Percentiles rank a stretch among this genome's conserved stretches.
Evolutionary conservation across 306 rosid species (phyloP).

Genomic region (Gastrolobium bilobum): DNA sequence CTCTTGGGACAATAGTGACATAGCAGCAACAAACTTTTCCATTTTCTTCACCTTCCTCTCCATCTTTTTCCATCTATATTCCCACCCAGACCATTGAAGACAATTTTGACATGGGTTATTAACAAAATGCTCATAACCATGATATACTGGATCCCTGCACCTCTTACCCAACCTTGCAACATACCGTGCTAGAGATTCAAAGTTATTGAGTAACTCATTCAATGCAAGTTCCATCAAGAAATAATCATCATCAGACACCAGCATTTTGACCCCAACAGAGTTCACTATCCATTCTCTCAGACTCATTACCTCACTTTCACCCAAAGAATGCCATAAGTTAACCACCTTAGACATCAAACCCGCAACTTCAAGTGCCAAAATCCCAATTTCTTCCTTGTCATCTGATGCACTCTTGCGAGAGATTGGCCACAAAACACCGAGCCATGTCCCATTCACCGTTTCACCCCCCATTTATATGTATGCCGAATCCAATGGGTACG

Average conservation of each 20-base stretch:
- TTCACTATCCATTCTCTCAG: constrained; percentile 62
- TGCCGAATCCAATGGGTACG: background rate
- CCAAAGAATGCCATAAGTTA: constrained; percentile 76
- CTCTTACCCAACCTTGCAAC: constrained; percentile 74
- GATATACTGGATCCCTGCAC: constrained; percentile 73
- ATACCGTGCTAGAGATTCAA: constrained; percentile 62
- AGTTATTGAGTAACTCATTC: constrained; percentile 71
- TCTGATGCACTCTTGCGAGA: constrained; percentile 59
- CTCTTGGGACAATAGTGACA: constrained; percentile 67
- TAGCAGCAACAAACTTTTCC: constrained; percentile 70
- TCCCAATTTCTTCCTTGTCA: constrained; percentile 68
- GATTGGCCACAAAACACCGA: constrained; percentile 53
- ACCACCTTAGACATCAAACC: constrained; percentile 80
- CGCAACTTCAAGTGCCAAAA: constrained; percentile 77
- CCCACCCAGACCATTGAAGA: constrained; percentile 75
- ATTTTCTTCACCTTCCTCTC: constrained; percentile 86
- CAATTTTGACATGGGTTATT: constrained; percentile 60
- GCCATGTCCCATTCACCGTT: constrained; percentile 56
- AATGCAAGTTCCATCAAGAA: constrained; percentile 74
- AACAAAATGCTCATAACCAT: constrained; percentile 63
- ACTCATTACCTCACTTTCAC: constrained; percentile 58
- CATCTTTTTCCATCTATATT: constrained; percentile 84
- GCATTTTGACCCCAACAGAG: constrained; percentile 68
- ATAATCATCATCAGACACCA: constrained; percentile 67
- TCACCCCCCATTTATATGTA: constrained; percentile 57